Base-by-base conservation (phyloP, 495 filamentous ascomycete species). In the Durotheca rogersii region DNA sequence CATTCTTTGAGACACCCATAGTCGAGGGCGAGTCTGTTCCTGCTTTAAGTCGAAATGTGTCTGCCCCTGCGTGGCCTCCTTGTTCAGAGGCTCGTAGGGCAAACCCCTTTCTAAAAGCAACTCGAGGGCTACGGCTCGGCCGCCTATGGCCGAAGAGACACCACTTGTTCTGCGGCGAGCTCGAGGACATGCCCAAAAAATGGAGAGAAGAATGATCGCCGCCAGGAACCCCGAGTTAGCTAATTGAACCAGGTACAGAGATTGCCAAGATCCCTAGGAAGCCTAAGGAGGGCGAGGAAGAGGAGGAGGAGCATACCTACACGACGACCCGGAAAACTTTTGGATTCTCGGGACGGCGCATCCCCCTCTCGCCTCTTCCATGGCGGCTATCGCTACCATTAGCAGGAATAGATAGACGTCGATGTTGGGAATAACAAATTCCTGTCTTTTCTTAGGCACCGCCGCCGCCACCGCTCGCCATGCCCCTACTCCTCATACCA, bases 1-100 rank as follows among this genome's bases (percentile, higher is more conserved):
- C 19, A 53, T 53, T 58, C 44, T 46, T 51, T 59, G 33, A 59
- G 45, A 59, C 56, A 59, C 27, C 49, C 21, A 50, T 59, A 45
- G 38, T 42, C 16, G 41, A 36, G 38, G 30, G 38, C 15, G 37
- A 53, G 36, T 35, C 40, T 38, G 56, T 51, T 54, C 56, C 50
- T 59, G 35, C 30, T 35, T 21, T 54, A 41, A n/a, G 41, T 23
- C 44, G 40, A 53, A 37, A 20, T 12, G 51, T 27, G 19, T 14
- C 38, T 45, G 30, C 41, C 50, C 45, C 49, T 49, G 44, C 35
- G 27, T 33, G 6, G 20, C 27, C 9, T 41, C 56, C 56, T 45
- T 37, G 40, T 41, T 29, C 16, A 35, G 34, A 50, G 46, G 31
- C 17, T 54, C 36, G 16, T 54, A 53, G 45, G 56, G 50, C 40